Percentiles rank a stretch among this genome's conserved stretches.
Conservation (phyloP, 306 rosid species). For the Prunus salicina region DNA sequence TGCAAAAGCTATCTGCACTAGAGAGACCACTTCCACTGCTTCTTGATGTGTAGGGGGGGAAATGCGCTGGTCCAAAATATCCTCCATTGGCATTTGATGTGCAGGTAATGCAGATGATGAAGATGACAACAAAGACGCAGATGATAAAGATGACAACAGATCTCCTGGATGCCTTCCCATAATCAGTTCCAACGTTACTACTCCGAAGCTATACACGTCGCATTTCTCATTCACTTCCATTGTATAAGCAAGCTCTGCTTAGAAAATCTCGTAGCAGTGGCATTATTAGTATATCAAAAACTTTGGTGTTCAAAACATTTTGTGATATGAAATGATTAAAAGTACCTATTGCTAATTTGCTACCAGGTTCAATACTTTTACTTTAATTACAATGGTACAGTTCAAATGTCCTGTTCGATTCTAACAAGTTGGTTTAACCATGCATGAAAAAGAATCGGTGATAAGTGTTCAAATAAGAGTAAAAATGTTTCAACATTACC, state of each 20-base stretch:
- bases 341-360: too few species aligned
- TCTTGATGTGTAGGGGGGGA: not conserved
- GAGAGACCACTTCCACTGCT: not conserved
- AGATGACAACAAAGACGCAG: not conserved
- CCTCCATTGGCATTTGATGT: not conserved
- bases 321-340: too few species aligned
- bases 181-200: slow-evolving; percentile 11
- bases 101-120: not conserved
- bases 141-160: not conserved
- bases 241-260: too few species aligned
- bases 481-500: slow-evolving; percentile 1
- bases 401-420: too few species aligned
- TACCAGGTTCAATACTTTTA: too few species aligned
- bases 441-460: too few species aligned
- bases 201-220: slow-evolving; percentile 21
- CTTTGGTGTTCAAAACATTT: too few species aligned
- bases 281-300: too few species aligned
- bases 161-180: slow-evolving; percentile 15
- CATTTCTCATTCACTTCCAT: not conserved
- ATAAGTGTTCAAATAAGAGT: too few species aligned
- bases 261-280: too few species aligned
- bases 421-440: too few species aligned
- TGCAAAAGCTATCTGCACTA: not conserved
- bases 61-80: slow-evolving; percentile 12
- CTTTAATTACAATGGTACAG: too few species aligned